These are phyloP conservation scores for Botrytis medusae DNA, from an alignment of 2,329 filamentous ascomycete genomes.

Conservation along the genomic window DNA sequence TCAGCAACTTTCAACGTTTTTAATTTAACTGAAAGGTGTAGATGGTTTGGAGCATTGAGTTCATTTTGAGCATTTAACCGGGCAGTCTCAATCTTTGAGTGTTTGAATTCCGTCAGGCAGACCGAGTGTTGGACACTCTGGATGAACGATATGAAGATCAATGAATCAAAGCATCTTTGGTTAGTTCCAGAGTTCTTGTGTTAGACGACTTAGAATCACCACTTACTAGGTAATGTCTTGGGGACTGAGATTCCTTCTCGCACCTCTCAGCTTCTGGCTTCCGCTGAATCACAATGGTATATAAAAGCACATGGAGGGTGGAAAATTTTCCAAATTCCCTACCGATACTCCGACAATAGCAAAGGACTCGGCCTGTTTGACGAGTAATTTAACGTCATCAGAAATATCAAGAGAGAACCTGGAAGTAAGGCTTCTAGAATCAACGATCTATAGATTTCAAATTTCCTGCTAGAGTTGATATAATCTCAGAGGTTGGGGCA, in stretches of 20 bases:
- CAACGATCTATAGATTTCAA: background rate
- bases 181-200: background rate
- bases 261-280: background rate
- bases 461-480: background rate
- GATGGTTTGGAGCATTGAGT: background rate
- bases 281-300: background rate
- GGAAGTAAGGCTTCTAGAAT: background rate
- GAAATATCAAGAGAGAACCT: background rate
- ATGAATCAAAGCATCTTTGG: background rate
- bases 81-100: background rate
- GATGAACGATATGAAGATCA: background rate
- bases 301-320: background rate
- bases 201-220: background rate
- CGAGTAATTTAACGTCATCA: no score
- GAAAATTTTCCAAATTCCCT: background rate
- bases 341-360: background rate
- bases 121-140: background rate
- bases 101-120: background rate
- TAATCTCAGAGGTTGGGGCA: background rate
- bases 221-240: background rate
- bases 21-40: background rate
- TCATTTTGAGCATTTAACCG: background rate
- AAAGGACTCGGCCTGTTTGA: background rate
- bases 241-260: accelerated
- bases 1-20: background rate